phyloP scores from a whole-genome alignment of 371 early-diverging fungal species.

The Batkoa obscura region DNA sequence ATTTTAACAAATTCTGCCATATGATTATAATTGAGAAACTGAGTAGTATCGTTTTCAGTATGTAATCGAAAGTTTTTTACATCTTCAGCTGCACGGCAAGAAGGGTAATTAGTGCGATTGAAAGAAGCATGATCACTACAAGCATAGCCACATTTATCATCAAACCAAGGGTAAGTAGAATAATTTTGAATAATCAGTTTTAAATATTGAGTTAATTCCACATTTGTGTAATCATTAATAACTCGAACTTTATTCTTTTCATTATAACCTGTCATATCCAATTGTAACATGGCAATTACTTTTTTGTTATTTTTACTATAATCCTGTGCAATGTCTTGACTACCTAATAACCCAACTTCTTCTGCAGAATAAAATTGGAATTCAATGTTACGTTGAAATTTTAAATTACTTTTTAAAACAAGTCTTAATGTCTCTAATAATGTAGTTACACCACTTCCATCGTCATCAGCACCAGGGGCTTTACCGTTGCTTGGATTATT shows the following conservation, averaged over 20 bases:
- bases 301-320: constrained; percentile 34
- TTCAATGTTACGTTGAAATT: constrained; percentile 65
- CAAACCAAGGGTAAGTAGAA: neutral
- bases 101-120: constrained; percentile 57
- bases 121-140: constrained; percentile 82
- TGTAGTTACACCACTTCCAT: constrained; percentile 74
- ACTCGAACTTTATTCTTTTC: constrained; percentile 46
- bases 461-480: constrained; percentile 70
- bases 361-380: constrained; percentile 92
- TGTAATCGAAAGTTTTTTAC: constrained; percentile 35
- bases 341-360: constrained; percentile 78
- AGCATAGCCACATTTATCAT: constrained; percentile 42
- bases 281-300: constrained; percentile 58
- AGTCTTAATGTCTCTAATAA: constrained; percentile 70
- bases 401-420: constrained; percentile 42
- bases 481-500: constrained; percentile 61
- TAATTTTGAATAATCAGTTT: neutral
- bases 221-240: constrained; percentile 58
- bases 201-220: constrained; percentile 23
- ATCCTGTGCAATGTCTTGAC: constrained; percentile 52
- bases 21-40: constrained; percentile 58
- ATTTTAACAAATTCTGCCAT: constrained; percentile 67
- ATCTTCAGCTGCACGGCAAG: constrained; percentile 67
- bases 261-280: constrained; percentile 65
- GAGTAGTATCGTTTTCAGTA: constrained; percentile 39